phyloP scores from a whole-genome alignment of 2,329 filamentous ascomycete genomes.

The Elsinoe necatrix region DNA sequence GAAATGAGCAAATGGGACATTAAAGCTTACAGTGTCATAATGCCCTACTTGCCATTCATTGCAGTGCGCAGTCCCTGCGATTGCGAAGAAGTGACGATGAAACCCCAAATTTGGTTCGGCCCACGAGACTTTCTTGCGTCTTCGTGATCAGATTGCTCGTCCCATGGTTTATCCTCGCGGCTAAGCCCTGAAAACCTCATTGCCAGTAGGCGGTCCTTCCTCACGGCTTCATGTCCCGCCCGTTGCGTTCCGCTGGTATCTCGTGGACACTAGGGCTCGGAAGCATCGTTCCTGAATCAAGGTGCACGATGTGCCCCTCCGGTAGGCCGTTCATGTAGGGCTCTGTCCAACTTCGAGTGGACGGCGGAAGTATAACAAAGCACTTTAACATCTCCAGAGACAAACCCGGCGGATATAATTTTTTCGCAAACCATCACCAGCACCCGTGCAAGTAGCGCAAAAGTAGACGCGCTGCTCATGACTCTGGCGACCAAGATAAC shows the following conservation, averaged over 20 bases:
- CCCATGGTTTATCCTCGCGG: neutral
- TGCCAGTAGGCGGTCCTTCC: neutral
- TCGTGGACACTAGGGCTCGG: neutral
- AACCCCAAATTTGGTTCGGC: neutral
- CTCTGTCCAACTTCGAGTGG: neutral
- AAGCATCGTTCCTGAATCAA: conserved; percentile 2
- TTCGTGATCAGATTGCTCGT: conserved; percentile 1
- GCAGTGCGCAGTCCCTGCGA: neutral
- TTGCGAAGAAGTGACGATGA: neutral
- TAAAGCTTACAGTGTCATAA: neutral
- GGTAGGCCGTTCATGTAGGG: neutral
- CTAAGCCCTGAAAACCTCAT: neutral
- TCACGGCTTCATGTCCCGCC: conserved; percentile 2
- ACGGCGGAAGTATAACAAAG: neutral
- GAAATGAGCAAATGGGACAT: neutral
- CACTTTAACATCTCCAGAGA: neutral
- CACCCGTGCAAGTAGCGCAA: neutral
- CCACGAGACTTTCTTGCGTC: conserved; percentile 5
- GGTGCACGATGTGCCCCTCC: neutral
- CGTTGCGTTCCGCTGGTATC: neutral
- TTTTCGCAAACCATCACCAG: no score
- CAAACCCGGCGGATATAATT: neutral
- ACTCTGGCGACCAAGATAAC: conserved; percentile 1
- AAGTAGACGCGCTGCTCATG: neutral
- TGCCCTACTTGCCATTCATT: neutral